Conservation (phyloP, 176 grass and related monocot species). For the Eremochloa ophiuroides region DNA sequence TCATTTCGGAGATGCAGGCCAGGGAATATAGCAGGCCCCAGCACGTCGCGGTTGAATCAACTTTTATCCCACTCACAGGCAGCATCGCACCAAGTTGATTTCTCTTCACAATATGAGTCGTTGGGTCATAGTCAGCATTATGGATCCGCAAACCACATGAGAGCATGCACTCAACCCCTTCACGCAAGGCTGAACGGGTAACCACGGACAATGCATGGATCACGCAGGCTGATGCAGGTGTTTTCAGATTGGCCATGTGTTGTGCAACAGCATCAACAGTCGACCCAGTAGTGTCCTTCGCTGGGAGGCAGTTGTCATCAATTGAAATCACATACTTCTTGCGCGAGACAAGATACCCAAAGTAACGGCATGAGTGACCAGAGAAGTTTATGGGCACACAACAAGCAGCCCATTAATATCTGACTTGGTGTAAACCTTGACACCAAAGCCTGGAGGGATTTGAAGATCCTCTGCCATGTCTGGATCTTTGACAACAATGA, state of each 20-base stretch:
- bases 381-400: conserved; percentile 63
- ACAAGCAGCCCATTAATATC: conserved; percentile 65
- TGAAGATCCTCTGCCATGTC: conserved; percentile 57
- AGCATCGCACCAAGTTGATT: conserved; percentile 64
- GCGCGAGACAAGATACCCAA: conserved; percentile 78
- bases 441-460: conserved; percentile 68
- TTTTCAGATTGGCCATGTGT: conserved; percentile 72
- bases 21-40: conserved; percentile 77
- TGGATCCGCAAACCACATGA: conserved; percentile 93
- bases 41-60: conserved; percentile 80
- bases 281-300: conserved; percentile 54
- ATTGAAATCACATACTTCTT: conserved; percentile 90
- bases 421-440: conserved; percentile 70
- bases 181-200: conserved; percentile 92
- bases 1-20: conserved; percentile 63
- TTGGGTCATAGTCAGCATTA: conserved; percentile 77
- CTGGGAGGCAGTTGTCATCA: conserved; percentile 80
- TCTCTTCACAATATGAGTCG: conserved; percentile 87
- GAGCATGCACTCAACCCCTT: conserved; percentile 69
- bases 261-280: conserved; percentile 70
- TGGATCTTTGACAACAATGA: conserved; percentile 87
- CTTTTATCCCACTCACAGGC: conserved; percentile 84
- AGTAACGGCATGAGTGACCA: conserved; percentile 71
- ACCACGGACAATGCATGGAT: conserved; percentile 90
- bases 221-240: conserved; percentile 83